Evolutionary conservation across 768 basidiomycete genomes (phyloP).

Genomic region (Suillus paluster): DNA sequence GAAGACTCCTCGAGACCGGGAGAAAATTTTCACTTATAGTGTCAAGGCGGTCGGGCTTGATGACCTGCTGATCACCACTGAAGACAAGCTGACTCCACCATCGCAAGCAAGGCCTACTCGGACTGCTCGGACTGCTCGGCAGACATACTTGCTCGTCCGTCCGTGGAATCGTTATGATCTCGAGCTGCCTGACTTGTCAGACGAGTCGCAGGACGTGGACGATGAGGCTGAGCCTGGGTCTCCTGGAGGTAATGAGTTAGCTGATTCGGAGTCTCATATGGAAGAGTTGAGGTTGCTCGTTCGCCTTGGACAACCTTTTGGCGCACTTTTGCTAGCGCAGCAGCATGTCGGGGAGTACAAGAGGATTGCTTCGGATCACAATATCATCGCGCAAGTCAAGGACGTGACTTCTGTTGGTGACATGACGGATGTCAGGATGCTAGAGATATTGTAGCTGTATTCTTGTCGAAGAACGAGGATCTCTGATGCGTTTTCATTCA

Average conservation of each 20-base stretch:
- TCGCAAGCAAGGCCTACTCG: neutral
- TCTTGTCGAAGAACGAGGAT: neutral
- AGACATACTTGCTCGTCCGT: neutral
- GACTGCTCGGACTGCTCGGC: no score
- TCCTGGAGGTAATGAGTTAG: neutral
- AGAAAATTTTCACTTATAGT: neutral
- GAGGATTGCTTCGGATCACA: neutral
- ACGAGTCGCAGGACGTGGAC: neutral
- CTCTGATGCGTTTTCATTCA: neutral
- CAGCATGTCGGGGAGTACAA: constrained; percentile 1
- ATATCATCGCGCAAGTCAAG: neutral
- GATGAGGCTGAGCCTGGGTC: neutral
- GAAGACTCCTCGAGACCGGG: neutral
- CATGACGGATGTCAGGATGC: constrained; percentile 1
- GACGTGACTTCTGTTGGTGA: neutral
- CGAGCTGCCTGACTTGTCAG: neutral
- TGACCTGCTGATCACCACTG: neutral
- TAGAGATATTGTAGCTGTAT: neutral
- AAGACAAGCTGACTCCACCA: neutral
- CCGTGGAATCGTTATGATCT: neutral
- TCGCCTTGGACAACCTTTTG: neutral
- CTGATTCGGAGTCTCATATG: neutral
- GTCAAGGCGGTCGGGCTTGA: neutral
- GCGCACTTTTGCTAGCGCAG: neutral
- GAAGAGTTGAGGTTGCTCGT: neutral